Conservation (phyloP, 345 rosid species). For the Lepidium aucheri region DNA sequence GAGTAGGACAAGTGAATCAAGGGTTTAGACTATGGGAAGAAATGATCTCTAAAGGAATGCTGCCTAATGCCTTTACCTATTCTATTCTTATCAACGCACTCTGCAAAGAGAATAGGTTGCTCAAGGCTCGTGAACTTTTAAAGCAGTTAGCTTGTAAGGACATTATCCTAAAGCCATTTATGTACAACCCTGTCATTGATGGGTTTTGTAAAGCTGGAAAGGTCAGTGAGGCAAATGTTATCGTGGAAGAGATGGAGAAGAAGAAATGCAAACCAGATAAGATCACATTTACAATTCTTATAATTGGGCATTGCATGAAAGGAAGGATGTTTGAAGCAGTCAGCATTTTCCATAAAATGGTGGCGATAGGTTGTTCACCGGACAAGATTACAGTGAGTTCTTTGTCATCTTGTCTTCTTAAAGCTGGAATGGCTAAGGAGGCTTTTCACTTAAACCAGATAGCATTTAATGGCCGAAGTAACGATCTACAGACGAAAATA, state of each 20-base stretch:
- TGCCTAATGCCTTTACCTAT: slow-evolving; percentile 66
- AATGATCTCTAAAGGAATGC: slow-evolving; percentile 47
- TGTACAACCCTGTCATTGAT: slow-evolving; percentile 89
- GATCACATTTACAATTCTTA: slow-evolving; percentile 82
- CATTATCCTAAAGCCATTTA: slow-evolving; percentile 52
- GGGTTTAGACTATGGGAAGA: slow-evolving; percentile 62
- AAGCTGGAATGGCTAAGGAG: slow-evolving; percentile 87
- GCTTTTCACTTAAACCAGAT: slow-evolving; percentile 44
- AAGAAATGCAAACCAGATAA: slow-evolving; percentile 77
- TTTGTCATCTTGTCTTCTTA: slow-evolving; percentile 68
- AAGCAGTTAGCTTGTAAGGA: slow-evolving; percentile 41
- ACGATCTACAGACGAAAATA: slow-evolving; percentile 30
- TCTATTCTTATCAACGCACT: slow-evolving; percentile 58
- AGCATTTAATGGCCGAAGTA: slow-evolving; percentile 30
- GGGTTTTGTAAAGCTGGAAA: slow-evolving; percentile 91
- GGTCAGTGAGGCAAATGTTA: slow-evolving; percentile 65
- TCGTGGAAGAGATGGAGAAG: slow-evolving; percentile 65
- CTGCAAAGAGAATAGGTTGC: slow-evolving; percentile 63
- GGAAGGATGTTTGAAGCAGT: slow-evolving; percentile 85
- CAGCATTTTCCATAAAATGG: slow-evolving; percentile 64
- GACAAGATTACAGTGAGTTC: slow-evolving; percentile 56
- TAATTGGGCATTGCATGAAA: slow-evolving; percentile 88
- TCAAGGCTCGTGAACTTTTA: slow-evolving; percentile 68
- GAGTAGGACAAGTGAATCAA: slow-evolving; percentile 52
- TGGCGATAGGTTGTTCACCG: slow-evolving; percentile 65